Conservation (phyloP, 306 rosid species). For the Pueraria montana region DNA sequence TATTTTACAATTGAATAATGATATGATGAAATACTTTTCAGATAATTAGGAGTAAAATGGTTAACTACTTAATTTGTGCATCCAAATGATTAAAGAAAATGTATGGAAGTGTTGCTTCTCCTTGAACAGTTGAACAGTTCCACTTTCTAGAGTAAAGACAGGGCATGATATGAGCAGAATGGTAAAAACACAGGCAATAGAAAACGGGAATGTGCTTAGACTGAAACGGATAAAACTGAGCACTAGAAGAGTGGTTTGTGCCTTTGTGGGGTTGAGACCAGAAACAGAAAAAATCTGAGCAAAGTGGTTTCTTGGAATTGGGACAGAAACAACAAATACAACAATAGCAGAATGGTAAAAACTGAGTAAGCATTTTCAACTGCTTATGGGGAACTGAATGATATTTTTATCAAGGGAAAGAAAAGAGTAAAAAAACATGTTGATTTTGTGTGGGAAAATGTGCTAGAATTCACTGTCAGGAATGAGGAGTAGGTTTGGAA, state of each 20-base stretch:
- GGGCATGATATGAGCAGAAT: not conserved
- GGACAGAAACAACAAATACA: not conserved
- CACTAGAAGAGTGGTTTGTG: not conserved
- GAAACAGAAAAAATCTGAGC: not conserved
- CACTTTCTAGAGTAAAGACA: not conserved
- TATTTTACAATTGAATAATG: not conserved
- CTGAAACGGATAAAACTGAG: not conserved
- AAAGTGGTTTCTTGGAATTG: not conserved
- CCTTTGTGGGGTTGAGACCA: not conserved
- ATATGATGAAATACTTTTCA: too few relatives aligned
- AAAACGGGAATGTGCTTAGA: not conserved
- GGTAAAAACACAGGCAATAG: not conserved
- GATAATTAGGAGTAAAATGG: not conserved
- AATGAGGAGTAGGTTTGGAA: conserved; percentile 56
- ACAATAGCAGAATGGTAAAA: conserved; percentile 11
- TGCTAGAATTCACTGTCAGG: conserved; percentile 2
- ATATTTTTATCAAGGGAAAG: not conserved
- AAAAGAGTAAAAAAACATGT: not conserved
- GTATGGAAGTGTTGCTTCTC: not conserved
- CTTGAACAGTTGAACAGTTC: conserved; percentile 3
- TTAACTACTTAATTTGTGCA: not conserved
- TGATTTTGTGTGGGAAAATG: not conserved
- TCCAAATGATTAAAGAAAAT: conserved; percentile 48
- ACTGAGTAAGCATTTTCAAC: conserved; percentile 19
- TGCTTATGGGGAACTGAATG: not conserved